A percentile compares a stretch with the other conserved stretches of the same genome.
Evolutionary conservation across 2,329 filamentous ascomycete species (phyloP).

Genomic region (Pyrenochaeta sp.): DNA sequence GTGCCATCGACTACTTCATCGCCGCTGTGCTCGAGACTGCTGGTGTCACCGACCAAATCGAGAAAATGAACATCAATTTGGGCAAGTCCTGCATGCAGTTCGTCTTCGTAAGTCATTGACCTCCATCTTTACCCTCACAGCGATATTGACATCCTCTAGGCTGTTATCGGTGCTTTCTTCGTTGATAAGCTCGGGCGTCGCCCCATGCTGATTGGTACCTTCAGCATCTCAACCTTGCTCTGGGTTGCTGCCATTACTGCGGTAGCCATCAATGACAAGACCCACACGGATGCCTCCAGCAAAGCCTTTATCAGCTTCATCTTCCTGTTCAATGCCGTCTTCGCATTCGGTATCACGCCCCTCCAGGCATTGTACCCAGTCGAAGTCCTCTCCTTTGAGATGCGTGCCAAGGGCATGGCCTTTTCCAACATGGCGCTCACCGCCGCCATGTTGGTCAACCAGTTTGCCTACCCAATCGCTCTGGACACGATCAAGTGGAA

Average conservation of each 20-base stretch:
- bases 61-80: slow-evolving; percentile 48
- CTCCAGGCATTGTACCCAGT: slow-evolving; percentile 44
- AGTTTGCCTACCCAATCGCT: slow-evolving; percentile 38
- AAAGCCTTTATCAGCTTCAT: slow-evolving; percentile 42
- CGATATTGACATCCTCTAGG: slow-evolving; percentile 14
- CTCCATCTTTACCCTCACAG: no score
- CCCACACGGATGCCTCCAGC: slow-evolving; percentile 15
- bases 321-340: slow-evolving; percentile 45
- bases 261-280: slow-evolving; percentile 22
- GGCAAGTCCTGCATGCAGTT: slow-evolving; percentile 45
- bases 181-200: slow-evolving; percentile 44
- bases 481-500: slow-evolving; percentile 32
- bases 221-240: slow-evolving; percentile 29
- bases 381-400: slow-evolving; percentile 46
- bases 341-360: slow-evolving; percentile 44
- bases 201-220: slow-evolving; percentile 39
- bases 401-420: slow-evolving; percentile 44
- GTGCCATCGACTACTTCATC: slow-evolving; percentile 42
- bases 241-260: slow-evolving; percentile 33
- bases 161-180: slow-evolving; percentile 43
- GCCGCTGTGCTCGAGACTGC: slow-evolving; percentile 44
- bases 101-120: slow-evolving; percentile 30
- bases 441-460: slow-evolving; percentile 34
- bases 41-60: slow-evolving; percentile 41
- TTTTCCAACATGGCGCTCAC: slow-evolving; percentile 29